Conservation (phyloP, 345 rosid species). For the Eucalyptus rudis region DNA sequence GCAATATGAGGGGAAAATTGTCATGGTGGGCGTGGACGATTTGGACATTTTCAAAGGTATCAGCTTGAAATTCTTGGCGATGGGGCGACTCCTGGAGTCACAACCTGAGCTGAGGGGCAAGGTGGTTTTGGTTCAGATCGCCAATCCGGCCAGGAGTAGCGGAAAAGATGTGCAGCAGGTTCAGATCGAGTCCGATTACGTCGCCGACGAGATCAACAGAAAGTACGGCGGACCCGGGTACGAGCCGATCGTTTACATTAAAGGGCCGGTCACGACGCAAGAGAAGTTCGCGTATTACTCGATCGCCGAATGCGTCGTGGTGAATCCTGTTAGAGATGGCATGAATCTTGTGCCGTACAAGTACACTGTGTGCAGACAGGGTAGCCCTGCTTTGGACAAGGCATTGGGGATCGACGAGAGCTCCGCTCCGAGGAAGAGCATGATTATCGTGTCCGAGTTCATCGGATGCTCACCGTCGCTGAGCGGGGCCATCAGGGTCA, state of each 20-base stretch:
- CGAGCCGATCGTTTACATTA: constrained; percentile 44
- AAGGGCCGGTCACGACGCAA: constrained; percentile 35
- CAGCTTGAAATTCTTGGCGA: constrained; percentile 54
- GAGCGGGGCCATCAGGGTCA: constrained; percentile 78
- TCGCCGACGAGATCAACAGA: constrained; percentile 32
- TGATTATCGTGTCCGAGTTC: constrained; percentile 74
- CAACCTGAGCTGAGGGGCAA: constrained; percentile 26
- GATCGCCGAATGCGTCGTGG: constrained; percentile 65
- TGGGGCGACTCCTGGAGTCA: constrained; percentile 50
- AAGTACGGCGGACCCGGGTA: constrained; percentile 47
- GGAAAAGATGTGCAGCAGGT: constrained; percentile 72
- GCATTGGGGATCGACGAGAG: constrained; percentile 32
- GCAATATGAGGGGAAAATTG: constrained; percentile 28
- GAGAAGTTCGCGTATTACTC: constrained; percentile 66
- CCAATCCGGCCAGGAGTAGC: constrained; percentile 68
- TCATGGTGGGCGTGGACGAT: constrained; percentile 76
- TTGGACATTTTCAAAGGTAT: constrained; percentile 76
- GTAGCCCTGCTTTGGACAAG: constrained; percentile 43
- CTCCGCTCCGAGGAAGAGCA: constrained; percentile 30
- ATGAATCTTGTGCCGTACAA: constrained; percentile 82
- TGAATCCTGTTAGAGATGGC: constrained; percentile 78
- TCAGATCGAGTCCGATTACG: constrained; percentile 17
- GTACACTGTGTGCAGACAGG: constrained; percentile 66
- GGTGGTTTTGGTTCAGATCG: constrained; percentile 63
- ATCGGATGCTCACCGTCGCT: constrained; percentile 87